Conservation (phyloP, 768 basidiomycete genomes). For the Plicaturopsis crispa region DNA sequence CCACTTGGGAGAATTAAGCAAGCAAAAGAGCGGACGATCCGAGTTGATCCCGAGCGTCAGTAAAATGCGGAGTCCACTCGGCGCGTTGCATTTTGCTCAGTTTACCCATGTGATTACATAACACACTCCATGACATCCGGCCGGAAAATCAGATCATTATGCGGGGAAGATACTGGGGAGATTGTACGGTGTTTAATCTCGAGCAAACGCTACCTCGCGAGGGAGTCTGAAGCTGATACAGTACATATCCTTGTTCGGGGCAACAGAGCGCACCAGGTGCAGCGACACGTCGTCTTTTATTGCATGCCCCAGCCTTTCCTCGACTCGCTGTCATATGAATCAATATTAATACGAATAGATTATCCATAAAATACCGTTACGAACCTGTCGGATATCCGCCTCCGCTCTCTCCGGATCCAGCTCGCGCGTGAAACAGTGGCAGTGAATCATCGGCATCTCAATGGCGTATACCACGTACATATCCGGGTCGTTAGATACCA, state of each 20-base stretch:
- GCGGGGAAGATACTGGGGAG: no score
- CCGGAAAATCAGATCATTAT: no score
- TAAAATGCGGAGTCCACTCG: no score
- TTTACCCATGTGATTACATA: no score
- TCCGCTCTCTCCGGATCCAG: slow-evolving; percentile 59
- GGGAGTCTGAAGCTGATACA: slow-evolving; percentile 85
- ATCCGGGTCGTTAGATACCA: slow-evolving; percentile 31
- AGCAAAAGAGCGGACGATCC: no score
- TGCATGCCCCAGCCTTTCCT: slow-evolving; percentile 48
- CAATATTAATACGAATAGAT: slow-evolving; percentile 10
- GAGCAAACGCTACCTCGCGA: slow-evolving; percentile 29
- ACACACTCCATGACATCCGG: no score
- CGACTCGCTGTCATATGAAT: slow-evolving; percentile 52
- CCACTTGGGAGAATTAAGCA: no score
- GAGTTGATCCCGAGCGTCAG: no score
- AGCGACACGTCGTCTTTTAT: slow-evolving; percentile 44
- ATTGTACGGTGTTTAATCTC: no score
- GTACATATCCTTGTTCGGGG: slow-evolving; percentile 97
- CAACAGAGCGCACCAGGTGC: slow-evolving; percentile 85
- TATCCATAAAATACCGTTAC: no score
- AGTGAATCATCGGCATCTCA: slow-evolving; percentile 93
- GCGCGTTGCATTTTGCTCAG: no score
- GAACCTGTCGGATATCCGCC: slow-evolving; percentile 73
- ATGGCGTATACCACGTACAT: slow-evolving; percentile 36
- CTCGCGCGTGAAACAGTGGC: slow-evolving; percentile 93